A percentile compares a stretch with the other conserved stretches of the same genome.
Evolutionary conservation across 371 early-diverging fungal species (phyloP).

Genomic region (Mortierella sp.): DNA sequence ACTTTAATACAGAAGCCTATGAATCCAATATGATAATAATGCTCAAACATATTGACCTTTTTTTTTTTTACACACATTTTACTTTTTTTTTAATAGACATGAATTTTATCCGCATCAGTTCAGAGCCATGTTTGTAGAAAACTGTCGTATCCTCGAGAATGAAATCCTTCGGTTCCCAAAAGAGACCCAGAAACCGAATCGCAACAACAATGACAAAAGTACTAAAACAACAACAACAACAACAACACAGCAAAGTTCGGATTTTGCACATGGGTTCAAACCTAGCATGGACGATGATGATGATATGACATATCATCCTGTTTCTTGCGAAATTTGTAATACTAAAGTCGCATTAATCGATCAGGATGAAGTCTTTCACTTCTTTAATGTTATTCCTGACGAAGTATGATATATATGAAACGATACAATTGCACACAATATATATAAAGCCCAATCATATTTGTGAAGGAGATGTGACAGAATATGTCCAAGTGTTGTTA

Average conservation of each 20-base stretch:
- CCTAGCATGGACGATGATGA: slow-evolving; percentile 25
- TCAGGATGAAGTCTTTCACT: slow-evolving; percentile 78
- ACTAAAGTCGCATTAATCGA: slow-evolving; percentile 77
- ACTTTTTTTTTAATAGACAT: slow-evolving; percentile 58
- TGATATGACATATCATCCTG: slow-evolving; percentile 66
- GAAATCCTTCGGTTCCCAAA: slow-evolving; percentile 51
- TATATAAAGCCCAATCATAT: too few relatives aligned
- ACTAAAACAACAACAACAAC: slow-evolving; percentile 14
- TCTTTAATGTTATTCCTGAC: slow-evolving; percentile 73
- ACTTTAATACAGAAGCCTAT: too few relatives aligned
- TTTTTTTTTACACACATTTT: background rate
- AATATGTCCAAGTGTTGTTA: too few relatives aligned
- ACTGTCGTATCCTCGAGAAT: slow-evolving; percentile 63
- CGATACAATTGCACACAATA: too few relatives aligned
- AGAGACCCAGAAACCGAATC: slow-evolving; percentile 21
- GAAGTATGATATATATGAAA: too few relatives aligned
- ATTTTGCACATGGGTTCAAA: slow-evolving; percentile 28
- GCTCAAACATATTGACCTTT: background rate
- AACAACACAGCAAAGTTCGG: background rate
- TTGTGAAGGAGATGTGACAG: too few relatives aligned
- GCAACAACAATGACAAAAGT: background rate
- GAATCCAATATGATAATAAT: background rate
- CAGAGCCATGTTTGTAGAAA: slow-evolving; percentile 80
- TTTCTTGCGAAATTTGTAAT: slow-evolving; percentile 71
- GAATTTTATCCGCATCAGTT: slow-evolving; percentile 72